These are phyloP conservation scores for Teunomyces barrocoloradensis DNA, from an alignment of 805 yeast species.

Conservation along the genomic window DNA sequence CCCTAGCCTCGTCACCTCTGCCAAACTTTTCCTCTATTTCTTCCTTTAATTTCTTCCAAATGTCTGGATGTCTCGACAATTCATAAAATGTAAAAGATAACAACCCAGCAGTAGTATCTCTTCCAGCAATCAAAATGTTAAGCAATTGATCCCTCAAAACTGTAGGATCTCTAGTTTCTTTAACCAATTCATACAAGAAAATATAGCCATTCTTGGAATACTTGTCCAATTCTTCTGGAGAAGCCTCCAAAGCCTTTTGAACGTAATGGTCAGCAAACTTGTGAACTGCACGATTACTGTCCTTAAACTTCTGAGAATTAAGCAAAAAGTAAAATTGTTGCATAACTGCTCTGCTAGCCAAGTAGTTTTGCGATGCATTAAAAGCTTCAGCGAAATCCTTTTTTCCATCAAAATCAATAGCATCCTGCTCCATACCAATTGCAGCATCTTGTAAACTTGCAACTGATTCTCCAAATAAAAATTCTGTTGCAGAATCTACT, in stretches of 20 bases:
- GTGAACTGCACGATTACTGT: conserved; percentile 22
- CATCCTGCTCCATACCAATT: conserved; percentile 12
- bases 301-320: conserved; percentile 16
- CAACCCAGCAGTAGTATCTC: conserved; percentile 55
- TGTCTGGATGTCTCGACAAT: conserved; percentile 41
- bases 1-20: conserved; percentile 26
- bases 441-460: conserved; percentile 21
- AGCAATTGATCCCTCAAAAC: conserved; percentile 50
- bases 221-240: conserved; percentile 29
- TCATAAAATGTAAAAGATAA: conserved; percentile 46
- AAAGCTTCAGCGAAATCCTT: conserved; percentile 34
- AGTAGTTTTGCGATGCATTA: conserved; percentile 29
- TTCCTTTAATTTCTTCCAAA: conserved; percentile 36
- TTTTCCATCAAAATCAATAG: conserved; percentile 28
- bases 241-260: conserved; percentile 31
- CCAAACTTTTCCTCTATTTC: conserved; percentile 34
- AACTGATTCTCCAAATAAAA: conserved; percentile 41
- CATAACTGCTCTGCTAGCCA: conserved; percentile 24
- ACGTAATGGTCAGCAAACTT: conserved; percentile 40
- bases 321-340: conserved; percentile 16
- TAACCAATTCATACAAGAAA: conserved; percentile 47
- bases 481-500: conserved; percentile 41
- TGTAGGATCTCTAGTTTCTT: conserved; percentile 46
- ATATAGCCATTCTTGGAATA: conserved; percentile 38
- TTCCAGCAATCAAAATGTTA: conserved; percentile 51